A percentile compares a stretch with the other conserved stretches of the same genome.
Conservation (phyloP, 2,329 filamentous ascomycete species). For the Rhynchosporium agropyri region DNA sequence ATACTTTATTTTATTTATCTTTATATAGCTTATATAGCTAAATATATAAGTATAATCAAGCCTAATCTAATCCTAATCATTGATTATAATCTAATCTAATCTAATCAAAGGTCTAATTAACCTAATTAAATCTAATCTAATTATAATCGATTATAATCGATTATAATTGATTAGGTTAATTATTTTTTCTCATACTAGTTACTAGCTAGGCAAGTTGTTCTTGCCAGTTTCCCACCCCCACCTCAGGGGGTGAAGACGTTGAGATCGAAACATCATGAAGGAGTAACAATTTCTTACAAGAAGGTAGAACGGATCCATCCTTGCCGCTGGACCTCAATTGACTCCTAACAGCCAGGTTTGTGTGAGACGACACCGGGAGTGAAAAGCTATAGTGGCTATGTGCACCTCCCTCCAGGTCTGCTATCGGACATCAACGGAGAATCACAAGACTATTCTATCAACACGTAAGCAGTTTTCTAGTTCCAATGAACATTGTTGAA, state of each 20-base stretch:
- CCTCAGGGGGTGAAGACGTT: not conserved
- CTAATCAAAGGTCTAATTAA: too few species aligned
- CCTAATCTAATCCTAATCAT: too few species aligned
- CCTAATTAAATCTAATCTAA: too few species aligned
- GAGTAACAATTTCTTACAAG: conserved; percentile 16
- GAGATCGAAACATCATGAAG: conserved; percentile 10
- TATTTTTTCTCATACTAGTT: too few species aligned
- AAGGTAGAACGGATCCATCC: not conserved
- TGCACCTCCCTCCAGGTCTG: conserved; percentile 25
- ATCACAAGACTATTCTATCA: conserved; percentile 24
- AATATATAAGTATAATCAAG: too few species aligned
- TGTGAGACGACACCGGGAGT: conserved; percentile 33
- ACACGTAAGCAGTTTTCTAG: too few species aligned
- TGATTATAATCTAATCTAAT: too few species aligned
- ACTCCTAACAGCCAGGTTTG: not conserved
- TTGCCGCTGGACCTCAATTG: not conserved
- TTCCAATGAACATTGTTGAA: not conserved
- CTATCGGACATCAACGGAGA: conserved; percentile 18
- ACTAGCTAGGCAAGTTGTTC: not conserved
- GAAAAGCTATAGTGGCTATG: conserved; percentile 29
- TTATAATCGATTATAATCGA: too few species aligned
- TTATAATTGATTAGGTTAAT: too few species aligned
- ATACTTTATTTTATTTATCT: too few species aligned
- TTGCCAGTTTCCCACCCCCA: conserved; percentile 4
- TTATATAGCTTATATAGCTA: too few species aligned